Evolutionary conservation across 768 basidiomycete genomes (phyloP), one percentile per base, ranked within the genome.

Genomic region (Panaeolus cyanescens): DNA sequence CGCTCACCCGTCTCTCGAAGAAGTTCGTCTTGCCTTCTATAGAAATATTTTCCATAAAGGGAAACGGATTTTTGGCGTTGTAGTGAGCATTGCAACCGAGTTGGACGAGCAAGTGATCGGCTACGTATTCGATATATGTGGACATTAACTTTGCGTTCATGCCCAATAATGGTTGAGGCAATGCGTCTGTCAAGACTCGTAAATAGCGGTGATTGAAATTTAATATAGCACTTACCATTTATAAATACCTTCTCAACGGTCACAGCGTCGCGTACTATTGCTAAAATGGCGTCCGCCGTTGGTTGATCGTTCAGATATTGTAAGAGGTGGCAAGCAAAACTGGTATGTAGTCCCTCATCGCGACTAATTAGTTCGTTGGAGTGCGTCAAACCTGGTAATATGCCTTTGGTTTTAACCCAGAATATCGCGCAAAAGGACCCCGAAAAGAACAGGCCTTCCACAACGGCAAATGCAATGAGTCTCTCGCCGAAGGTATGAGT

Each of bases 401-500:
- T 31, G 3, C 59, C 50, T 20, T 36, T 12, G 13, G 54, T 36
- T 54, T 60, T 60, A 54, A 60, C 50, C 59, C 59, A 60, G 37
- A 55, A 60, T 4, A 34, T 45, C 1, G 33, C 45, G 2, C 20
- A 50, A 28, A 60, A 60, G 2, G 20, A 40, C 5, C 22, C 50
- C 31, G n/a, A n/a, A n/a, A n/a, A n/a, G n/a, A n/a, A n/a, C n/a
- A n/a, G n/a, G n/a, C 96, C 96, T 74, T 97, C 96, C 8, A 98
- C 95, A 1, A 95, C 95, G 7, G 96, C 95, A 67, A 98, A 97
- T 2, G 96, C 96, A 42, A 98, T 83, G 2, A 97, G 81, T n/a
- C 96, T 87, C 73, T 97, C 95, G 2, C 86, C 95, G 61, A 98
- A 98, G 0, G 88, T 89, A 0, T 93, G 88, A 0, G 79, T 71